Evolutionary conservation across 768 basidiomycete genomes (phyloP).

Genomic region (Leccinum variicolor): DNA sequence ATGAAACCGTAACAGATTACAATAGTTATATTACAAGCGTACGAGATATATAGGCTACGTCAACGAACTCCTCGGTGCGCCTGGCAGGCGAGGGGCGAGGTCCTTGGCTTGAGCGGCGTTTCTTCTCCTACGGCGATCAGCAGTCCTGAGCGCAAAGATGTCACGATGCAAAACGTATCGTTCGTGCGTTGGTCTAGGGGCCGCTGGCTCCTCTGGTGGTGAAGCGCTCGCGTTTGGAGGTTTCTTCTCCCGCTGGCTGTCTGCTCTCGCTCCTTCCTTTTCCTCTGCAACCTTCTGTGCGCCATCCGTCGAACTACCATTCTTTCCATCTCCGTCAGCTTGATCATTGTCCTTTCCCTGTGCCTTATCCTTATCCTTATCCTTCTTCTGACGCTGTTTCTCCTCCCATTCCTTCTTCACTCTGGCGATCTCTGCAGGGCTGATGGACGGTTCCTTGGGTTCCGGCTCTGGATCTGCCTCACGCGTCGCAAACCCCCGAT

Average conservation of each 20-base stretch:
- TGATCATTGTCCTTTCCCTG: slow-evolving; percentile 40
- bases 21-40: background rate
- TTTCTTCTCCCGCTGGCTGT: slow-evolving; percentile 16
- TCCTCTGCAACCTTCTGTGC: slow-evolving; percentile 30
- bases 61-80: slow-evolving; percentile 39
- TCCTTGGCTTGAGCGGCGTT: slow-evolving; percentile 66
- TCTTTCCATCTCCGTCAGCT: slow-evolving; percentile 33
- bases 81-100: slow-evolving; percentile 68
- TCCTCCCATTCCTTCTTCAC: slow-evolving; percentile 81
- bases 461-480: slow-evolving; percentile 42
- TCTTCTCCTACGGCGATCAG: slow-evolving; percentile 67
- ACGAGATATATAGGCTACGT: background rate
- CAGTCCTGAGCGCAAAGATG: slow-evolving; percentile 75
- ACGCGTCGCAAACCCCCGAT: slow-evolving; percentile 68
- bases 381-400: slow-evolving; percentile 58
- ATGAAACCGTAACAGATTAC: slow-evolving; percentile 34
- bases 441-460: slow-evolving; percentile 33
- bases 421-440: slow-evolving; percentile 71
- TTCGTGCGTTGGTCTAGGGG: slow-evolving; percentile 55
- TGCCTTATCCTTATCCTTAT: slow-evolving; percentile 53
- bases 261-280: slow-evolving; percentile 31
- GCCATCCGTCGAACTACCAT: background rate
- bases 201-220: slow-evolving; percentile 26
- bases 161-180: slow-evolving; percentile 80
- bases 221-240: slow-evolving; percentile 28